Conservation (phyloP, 2,329 filamentous ascomycete species). For the Herpotrichia juniperi region DNA sequence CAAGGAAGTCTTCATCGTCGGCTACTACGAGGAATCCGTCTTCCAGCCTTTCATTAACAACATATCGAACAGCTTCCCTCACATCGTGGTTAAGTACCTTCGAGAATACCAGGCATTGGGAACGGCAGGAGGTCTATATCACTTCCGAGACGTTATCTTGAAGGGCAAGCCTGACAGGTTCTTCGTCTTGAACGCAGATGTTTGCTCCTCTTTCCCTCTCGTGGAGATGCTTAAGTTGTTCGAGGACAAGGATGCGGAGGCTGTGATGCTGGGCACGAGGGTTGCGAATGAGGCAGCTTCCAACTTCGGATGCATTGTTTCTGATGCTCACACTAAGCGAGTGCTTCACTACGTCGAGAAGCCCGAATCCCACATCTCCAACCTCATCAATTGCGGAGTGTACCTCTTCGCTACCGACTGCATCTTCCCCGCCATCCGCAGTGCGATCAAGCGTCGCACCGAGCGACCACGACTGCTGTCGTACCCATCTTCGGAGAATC, state of each 20-base stretch:
- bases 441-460: conserved; percentile 91
- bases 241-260: conserved; percentile 93
- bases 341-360: conserved; percentile 99
- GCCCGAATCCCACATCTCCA: conserved; percentile 95
- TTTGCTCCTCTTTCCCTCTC: conserved; percentile 97
- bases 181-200: conserved; percentile 97
- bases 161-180: conserved; percentile 94
- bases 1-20: conserved; percentile 95
- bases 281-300: conserved; percentile 88
- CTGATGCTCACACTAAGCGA: conserved; percentile 88
- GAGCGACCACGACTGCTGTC: conserved; percentile 89
- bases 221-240: conserved; percentile 95
- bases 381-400: conserved; percentile 98
- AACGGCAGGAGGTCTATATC: conserved; percentile 95
- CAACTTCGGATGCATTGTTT: conserved; percentile 98
- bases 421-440: conserved; percentile 95
- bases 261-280: conserved; percentile 91
- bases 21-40: conserved; percentile 97
- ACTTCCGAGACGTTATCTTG: conserved; percentile 98
- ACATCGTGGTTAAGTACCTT: conserved; percentile 90
- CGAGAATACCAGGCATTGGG: conserved; percentile 96
- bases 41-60: conserved; percentile 99
- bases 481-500: conserved; percentile 95
- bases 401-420: conserved; percentile 96
- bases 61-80: conserved; percentile 80